Conservation (phyloP, 371 early-diverging fungal species). For the Mucor indicus region DNA sequence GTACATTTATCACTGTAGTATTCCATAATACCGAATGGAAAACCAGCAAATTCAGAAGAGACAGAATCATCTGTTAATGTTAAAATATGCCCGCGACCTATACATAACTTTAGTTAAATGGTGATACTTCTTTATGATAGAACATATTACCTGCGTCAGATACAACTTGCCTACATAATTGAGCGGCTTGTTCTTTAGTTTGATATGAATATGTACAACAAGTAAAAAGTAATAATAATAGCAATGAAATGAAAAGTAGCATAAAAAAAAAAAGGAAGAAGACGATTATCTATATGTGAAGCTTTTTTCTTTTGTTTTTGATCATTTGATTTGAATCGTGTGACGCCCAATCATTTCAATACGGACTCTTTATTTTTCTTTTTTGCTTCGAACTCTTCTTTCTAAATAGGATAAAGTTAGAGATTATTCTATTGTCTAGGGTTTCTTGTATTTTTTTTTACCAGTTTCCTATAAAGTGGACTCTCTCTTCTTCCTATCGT, state of each 20-base stretch:
- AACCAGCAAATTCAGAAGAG: conserved; percentile 37
- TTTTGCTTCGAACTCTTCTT: conserved; percentile 21
- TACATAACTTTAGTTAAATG: too few species aligned
- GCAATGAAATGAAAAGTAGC: background rate
- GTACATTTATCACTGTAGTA: conserved; percentile 50
- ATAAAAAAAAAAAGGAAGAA: background rate
- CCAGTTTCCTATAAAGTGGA: conserved; percentile 33
- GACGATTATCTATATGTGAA: too few species aligned
- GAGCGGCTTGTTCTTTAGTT: conserved; percentile 21
- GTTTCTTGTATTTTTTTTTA: conserved; percentile 7
- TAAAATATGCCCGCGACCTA: conserved; percentile 4
- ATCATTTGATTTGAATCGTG: too few species aligned
- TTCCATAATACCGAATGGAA: conserved; percentile 57
- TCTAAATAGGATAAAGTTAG: conserved; percentile 12
- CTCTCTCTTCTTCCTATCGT: conserved; percentile 36
- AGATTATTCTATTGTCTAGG: too few species aligned
- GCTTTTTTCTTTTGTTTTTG: too few species aligned
- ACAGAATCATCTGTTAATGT: conserved; percentile 35
- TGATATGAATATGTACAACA: conserved; percentile 2
- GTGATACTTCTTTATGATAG: too few species aligned
- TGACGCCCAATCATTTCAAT: too few species aligned
- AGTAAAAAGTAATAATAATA: too few species aligned
- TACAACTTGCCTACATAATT: conserved; percentile 21
- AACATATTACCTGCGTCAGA: conserved; percentile 22
- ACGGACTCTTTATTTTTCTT: conserved; percentile 6